Percentiles rank a stretch among this genome's conserved stretches.
phyloP scores from a whole-genome alignment of 805 yeast species.

The Metschnikowia matae region DNA sequence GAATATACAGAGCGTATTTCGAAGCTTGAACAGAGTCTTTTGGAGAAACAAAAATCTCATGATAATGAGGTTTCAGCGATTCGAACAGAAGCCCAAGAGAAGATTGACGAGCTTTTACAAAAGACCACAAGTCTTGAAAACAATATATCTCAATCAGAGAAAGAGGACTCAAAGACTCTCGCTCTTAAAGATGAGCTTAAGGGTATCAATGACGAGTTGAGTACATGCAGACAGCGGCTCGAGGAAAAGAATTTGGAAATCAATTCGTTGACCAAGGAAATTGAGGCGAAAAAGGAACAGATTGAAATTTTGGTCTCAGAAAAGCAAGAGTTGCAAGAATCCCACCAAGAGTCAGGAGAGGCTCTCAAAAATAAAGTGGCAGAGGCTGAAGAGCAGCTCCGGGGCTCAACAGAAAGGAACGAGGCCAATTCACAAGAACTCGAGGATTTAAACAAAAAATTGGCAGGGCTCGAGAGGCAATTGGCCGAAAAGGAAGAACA shows the following conservation, averaged over 20 bases:
- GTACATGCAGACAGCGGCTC: neutral
- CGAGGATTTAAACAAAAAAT: neutral
- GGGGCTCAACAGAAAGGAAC: neutral
- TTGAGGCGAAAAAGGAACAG: slow-evolving; percentile 2
- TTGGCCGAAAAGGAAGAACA: neutral
- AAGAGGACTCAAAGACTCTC: neutral
- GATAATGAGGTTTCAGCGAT: slow-evolving; percentile 6
- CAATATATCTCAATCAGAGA: neutral
- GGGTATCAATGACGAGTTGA: slow-evolving; percentile 3
- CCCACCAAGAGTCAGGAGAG: neutral
- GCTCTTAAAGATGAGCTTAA: neutral
- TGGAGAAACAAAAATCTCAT: slow-evolving; percentile 10
- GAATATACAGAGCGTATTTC: slow-evolving; percentile 11
- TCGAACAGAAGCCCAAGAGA: slow-evolving; percentile 6
- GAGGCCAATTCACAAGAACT: neutral
- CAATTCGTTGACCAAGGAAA: slow-evolving; percentile 3
- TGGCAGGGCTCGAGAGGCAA: neutral
- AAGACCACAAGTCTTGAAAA: slow-evolving; percentile 2
- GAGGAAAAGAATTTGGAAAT: slow-evolving; percentile 3
- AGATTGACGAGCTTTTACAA: slow-evolving; percentile 4
- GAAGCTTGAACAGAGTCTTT: slow-evolving; percentile 11
- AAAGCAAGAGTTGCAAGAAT: neutral
- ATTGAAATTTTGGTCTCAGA: slow-evolving; percentile 1
- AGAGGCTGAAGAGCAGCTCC: slow-evolving; percentile 4
- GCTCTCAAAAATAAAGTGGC: neutral